Base-by-base conservation (phyloP, 345 rosid species). In the Streptanthus diversifolius region DNA sequence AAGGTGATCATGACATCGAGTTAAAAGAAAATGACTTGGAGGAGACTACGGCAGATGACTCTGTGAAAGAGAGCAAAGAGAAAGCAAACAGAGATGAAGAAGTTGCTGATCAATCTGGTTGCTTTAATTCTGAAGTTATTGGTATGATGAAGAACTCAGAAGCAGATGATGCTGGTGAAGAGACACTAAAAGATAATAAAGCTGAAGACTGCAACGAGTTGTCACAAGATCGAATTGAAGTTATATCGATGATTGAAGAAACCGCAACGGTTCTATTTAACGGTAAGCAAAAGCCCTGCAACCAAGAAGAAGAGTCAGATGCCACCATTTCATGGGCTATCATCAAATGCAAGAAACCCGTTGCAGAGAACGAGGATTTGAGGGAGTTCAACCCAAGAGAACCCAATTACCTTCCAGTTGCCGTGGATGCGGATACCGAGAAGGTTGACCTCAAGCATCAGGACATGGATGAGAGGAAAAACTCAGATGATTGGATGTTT, bases 401-500 rank as follows among this genome's bases (percentile, higher is more conserved):
- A 54, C 99, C 97, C 7, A 95, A 83, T 68, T 95, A 79, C 81
- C 85, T 91, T 66, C 86, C 95, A 1, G 1, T 84, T 41, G 83
- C 79, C 21, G 78, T 81, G 8, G 90, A 83, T 4, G 81, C 85
- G 2, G 95, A 88, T 30, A 67, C 84, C 14, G 97, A 90, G 51
- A 92, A 82, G 68, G 91, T 95, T 61, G 86, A 80, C 77, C 86
- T 95, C 35, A 85, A 79, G 90, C 98, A 92, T 75, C 98, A 82
- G 58, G 82, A 76, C 73, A 79, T 71, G 45, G 87, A 83, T 58
- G 97, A 85, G 43, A 92, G 86, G 85, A 92, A 72, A 80, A 86
- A 82, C 70, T 74, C 92, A 7, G 95, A 90, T 60, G 97, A 95
- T 71, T 92, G 98, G 99, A 95, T 92, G 99, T 68, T 92, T 41